Evolutionary conservation across 2,329 filamentous ascomycete genomes (phyloP).

Genomic region (Colletotrichum truncatum): DNA sequence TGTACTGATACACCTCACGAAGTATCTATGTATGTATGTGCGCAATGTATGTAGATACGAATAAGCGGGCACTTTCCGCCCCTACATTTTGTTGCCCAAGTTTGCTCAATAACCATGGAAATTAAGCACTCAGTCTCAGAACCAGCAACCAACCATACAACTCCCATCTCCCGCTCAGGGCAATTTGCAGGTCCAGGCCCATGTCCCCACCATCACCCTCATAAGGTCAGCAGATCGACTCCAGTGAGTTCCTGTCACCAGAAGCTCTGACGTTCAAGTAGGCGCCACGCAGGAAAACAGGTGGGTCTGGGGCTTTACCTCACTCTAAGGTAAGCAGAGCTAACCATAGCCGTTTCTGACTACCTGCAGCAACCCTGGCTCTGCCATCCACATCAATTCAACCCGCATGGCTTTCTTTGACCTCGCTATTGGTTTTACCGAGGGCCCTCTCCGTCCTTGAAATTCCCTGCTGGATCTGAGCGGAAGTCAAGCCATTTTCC

Average conservation of each 20-base stretch:
- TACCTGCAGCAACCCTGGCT: conserved; percentile 7
- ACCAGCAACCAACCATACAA: not conserved
- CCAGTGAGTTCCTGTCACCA: too few relatives aligned
- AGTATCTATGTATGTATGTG: too few relatives aligned
- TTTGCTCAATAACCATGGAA: not conserved
- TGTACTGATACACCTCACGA: too few relatives aligned
- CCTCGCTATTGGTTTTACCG: not conserved
- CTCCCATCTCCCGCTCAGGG: too few relatives aligned
- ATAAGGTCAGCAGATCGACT: not conserved
- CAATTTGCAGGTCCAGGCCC: not conserved
- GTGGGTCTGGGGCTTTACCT: not conserved
- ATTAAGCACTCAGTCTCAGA: not conserved
- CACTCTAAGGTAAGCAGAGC: not conserved
- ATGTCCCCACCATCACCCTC: not conserved
- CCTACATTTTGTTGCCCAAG: not conserved
- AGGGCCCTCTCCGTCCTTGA: not conserved
- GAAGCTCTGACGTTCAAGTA: not conserved
- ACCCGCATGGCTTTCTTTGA: not conserved
- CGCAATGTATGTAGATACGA: too few relatives aligned
- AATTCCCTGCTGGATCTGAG: not conserved
- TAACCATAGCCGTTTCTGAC: not conserved
- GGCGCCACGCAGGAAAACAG: not conserved
- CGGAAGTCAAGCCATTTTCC: not conserved
- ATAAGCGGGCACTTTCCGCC: not conserved
- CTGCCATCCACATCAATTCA: not conserved